Base-by-base conservation (phyloP, 2,329 filamentous ascomycete genomes). In the Lasiodiplodia citricola region DNA sequence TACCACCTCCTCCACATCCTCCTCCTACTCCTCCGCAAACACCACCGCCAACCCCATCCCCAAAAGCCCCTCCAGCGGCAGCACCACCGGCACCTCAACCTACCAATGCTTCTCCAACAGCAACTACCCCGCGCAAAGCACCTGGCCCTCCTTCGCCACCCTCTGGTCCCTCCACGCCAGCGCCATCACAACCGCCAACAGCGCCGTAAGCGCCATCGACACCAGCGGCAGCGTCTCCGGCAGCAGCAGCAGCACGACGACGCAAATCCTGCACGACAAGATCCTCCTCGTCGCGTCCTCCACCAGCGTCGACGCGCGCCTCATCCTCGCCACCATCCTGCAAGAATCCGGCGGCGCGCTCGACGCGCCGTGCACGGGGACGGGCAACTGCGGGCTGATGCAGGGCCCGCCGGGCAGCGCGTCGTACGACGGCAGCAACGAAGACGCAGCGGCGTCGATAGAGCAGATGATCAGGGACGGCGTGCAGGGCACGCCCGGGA, bases 281-380 rank as follows among this genome's bases (percentile, higher is more conserved):
- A 71, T 72, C 54, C 38, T 70, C 35, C 5, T 44, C 13, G 66
- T 74, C 28, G 50, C 73, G 4, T 28, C 21, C 10, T 67, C 70
- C 8, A 65, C 47, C 31, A 47, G 68, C 13, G 31, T 74, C 28
- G 71, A 74, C 55, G 23, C 71, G 3, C 54, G 72, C 4, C 56
- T 74, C 21, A 66, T 76, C 50, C 68, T 75, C 14, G 71, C 71
- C 2, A 44, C 72, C 14, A 57, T 75, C 13, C 71, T 76, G 71
- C 70, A 73, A 65, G 71, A 67, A 21, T 67, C 66, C 31, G 54
- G 54, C 31, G 74, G 73, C 37, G 38, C 54, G 28, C 72, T 71
- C 16, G 31, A 51, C 13, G 64, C 66, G 13, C 68, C 62, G 21
- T 75, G 73, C 68, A 71, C 63, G 8, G 67, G 68, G 31, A 63